Evolutionary conservation across 352 stramenopile species (phyloP), one percentile per base, ranked within the genome.

Genomic region (Phytophthora capsici): DNA sequence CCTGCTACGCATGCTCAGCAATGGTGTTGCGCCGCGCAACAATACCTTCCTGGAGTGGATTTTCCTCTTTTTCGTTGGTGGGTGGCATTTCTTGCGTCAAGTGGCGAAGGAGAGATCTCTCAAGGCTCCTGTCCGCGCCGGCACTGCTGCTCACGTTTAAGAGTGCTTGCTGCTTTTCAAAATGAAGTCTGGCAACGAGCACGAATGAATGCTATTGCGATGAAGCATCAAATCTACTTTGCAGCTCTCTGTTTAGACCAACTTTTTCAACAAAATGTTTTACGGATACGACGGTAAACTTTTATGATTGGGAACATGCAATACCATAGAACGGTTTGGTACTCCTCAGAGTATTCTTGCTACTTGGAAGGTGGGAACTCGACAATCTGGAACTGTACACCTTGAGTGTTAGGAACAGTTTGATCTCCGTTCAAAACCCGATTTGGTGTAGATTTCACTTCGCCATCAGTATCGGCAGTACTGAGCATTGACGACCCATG

Each of bases 31-130:
- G 7, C 82, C 82, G n/a, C 82, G 84, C 23, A 79, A 80, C 41
- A 93, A 91, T 60, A 82, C 57, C 3, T 70, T 71, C n/a, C 36
- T 91, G 5, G 84, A 93, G 63, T 69, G 82, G 20, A 66, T 89
- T 30, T 59, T 80, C 45, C 43, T 90, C 44, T 77, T 84, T 55
- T 81, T 84, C 46, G 61, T 73, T 14, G 55, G 61, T 6, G 38
- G 52, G 5, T 77, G 62, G 38, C 51, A 83, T 49, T 57, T 59
- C 32, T 36, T 65, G n/a, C 63, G 51, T 26, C 71, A 71, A 58
- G n/a, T 17, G n/a, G 20, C 72, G 20, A 63, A 78, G 45, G 61
- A 72, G 49, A 26, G 40, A 30, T 63, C 66, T 13, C 36, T 79
- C 0, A 54, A 58, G 41, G 34, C 40, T 12, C 56, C 67, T 16